Conservation (phyloP, 2,329 filamentous ascomycete genomes). For the Diaporthe citrichinensis region DNA sequence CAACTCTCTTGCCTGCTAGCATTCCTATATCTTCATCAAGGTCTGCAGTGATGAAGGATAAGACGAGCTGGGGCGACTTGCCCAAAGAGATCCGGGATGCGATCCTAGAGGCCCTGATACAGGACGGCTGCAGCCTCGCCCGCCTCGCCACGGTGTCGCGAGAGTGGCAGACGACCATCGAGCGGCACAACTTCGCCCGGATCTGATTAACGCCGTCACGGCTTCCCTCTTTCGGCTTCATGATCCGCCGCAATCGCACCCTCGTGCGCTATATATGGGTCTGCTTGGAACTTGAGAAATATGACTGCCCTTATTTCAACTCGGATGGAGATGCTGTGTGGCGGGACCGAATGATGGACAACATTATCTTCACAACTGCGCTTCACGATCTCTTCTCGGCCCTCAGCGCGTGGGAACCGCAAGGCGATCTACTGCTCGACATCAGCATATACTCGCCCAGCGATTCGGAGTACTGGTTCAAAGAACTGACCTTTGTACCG, state of each 20-base stretch:
- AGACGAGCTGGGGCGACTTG: slow-evolving; percentile 43
- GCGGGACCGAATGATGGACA: not conserved
- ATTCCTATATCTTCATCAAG: not conserved
- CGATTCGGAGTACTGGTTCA: not conserved
- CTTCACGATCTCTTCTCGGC: not conserved
- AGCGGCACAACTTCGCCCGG: slow-evolving; percentile 49
- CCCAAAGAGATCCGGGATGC: slow-evolving; percentile 46
- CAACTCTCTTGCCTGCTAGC: not conserved
- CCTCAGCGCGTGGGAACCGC: not conserved
- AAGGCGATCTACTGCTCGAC: not conserved
- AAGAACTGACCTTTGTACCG: not conserved
- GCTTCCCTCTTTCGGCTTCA: slow-evolving; percentile 47
- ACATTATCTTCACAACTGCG: not conserved
- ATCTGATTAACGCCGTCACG: slow-evolving; percentile 50
- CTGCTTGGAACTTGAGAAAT: not conserved
- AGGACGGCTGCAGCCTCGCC: slow-evolving; percentile 45
- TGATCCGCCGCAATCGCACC: slow-evolving; percentile 48
- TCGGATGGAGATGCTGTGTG: not conserved
- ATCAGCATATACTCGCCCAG: not conserved
- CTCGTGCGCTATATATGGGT: slow-evolving; percentile 40
- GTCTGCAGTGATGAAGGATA: not conserved
- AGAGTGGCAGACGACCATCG: slow-evolving; percentile 50
- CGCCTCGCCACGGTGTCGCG: slow-evolving; percentile 49
- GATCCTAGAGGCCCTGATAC: slow-evolving; percentile 45
- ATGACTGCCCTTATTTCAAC: not conserved